Conservation (phyloP, 768 basidiomycete species). For the Tricholoma sp. region DNA sequence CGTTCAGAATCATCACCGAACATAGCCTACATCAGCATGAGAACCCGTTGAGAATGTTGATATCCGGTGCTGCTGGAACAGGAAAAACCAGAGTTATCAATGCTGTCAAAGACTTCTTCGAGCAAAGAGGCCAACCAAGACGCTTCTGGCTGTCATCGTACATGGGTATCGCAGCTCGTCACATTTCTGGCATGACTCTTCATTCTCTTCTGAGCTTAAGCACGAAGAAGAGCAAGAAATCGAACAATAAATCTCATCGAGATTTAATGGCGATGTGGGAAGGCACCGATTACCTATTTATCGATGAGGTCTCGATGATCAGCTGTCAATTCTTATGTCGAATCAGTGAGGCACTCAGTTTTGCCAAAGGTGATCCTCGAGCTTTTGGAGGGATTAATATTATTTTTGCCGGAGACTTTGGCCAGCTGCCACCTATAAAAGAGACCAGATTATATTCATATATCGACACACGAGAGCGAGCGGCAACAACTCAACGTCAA, state of each 20-base stretch:
- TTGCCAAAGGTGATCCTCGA: slow-evolving; percentile 7
- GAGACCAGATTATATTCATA: background rate
- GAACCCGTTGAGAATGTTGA: slow-evolving; percentile 26
- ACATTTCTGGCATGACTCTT: slow-evolving; percentile 34
- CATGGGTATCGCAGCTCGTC: slow-evolving; percentile 34
- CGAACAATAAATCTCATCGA: background rate
- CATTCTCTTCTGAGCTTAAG: slow-evolving; percentile 25
- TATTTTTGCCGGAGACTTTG: slow-evolving; percentile 15
- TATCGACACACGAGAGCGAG: background rate
- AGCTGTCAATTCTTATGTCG: slow-evolving; percentile 6
- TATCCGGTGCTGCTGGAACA: slow-evolving; percentile 36
- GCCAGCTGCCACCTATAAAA: slow-evolving; percentile 16
- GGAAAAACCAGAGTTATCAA: slow-evolving; percentile 37
- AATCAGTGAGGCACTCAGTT: slow-evolving; percentile 3
- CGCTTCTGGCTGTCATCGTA: slow-evolving; percentile 26
- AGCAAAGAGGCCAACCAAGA: slow-evolving; percentile 7
- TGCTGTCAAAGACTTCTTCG: slow-evolving; percentile 29
- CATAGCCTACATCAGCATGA: slow-evolving; percentile 16
- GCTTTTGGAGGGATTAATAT: slow-evolving; percentile 27
- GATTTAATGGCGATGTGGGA: slow-evolving; percentile 20
- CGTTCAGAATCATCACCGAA: slow-evolving; percentile 25
- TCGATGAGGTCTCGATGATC: slow-evolving; percentile 19
- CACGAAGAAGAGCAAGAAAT: slow-evolving; percentile 2
- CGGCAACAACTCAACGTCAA: background rate
- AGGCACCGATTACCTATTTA: slow-evolving; percentile 25